Evolutionary conservation across 495 filamentous ascomycete genomes (phyloP).

Genomic region (Oleoguttula mirabilis): DNA sequence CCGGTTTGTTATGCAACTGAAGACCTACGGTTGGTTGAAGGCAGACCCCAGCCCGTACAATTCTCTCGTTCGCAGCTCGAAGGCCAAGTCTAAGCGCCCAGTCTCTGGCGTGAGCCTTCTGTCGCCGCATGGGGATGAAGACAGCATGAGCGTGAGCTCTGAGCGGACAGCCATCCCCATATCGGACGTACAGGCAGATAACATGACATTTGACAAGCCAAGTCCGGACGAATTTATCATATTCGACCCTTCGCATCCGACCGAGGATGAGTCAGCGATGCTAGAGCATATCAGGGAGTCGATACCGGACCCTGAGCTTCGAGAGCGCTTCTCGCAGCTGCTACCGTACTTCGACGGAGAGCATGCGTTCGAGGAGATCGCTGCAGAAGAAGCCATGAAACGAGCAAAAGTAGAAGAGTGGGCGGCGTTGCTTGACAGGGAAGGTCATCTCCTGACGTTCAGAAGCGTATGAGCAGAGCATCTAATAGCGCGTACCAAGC

Average conservation of each 20-base stretch:
- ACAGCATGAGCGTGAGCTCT: slow-evolving; percentile 12
- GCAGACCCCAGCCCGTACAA: not conserved
- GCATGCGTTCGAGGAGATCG: slow-evolving; percentile 78
- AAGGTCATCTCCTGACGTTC: slow-evolving; percentile 25
- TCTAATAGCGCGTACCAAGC: too few species aligned
- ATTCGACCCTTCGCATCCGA: slow-evolving; percentile 8
- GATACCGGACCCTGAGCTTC: slow-evolving; percentile 26
- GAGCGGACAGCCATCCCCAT: slow-evolving; percentile 10
- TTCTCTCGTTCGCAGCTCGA: not conserved
- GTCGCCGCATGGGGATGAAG: slow-evolving; percentile 14
- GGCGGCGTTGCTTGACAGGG: slow-evolving; percentile 48
- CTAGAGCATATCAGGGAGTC: not conserved
- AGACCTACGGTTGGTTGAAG: slow-evolving; percentile 73
- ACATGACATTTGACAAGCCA: not conserved
- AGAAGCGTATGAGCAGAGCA: too few species aligned
- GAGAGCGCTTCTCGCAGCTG: slow-evolving; percentile 41
- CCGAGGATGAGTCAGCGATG: not conserved
- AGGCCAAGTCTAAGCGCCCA: not conserved
- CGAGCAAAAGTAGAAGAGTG: slow-evolving; percentile 67
- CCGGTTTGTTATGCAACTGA: slow-evolving; percentile 83
- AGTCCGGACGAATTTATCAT: not conserved
- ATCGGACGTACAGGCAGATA: not conserved
- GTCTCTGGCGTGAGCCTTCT: slow-evolving; percentile 12
- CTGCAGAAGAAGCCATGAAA: slow-evolving; percentile 68
- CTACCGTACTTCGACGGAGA: slow-evolving; percentile 79